Evolutionary conservation across 306 rosid genomes (phyloP), one percentile per base, ranked within the genome.

Genomic region (Crataegus laevigata): DNA sequence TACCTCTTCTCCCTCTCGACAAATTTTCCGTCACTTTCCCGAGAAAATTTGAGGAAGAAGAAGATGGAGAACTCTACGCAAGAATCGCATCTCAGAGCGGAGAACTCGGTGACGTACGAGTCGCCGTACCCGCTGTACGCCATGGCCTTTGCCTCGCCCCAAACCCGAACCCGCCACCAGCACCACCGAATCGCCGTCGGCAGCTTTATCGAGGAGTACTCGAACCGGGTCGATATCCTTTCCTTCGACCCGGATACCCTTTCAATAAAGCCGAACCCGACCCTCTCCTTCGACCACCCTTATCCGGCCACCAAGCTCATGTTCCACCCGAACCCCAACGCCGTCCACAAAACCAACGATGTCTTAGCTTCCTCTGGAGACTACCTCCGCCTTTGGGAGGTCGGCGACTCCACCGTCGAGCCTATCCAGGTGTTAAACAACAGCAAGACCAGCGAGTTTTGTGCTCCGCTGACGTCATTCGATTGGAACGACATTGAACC

Each of bases 401-500:
- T 94, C 30, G 85, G 87, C 1, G 94, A 94, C 0, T 42, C 77
- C 58, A 79, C 99, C 64, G 82, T 84, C 17, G 96, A 94, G 15
- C 74, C 96, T 6, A 59, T 90, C 28, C 87, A 94, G 0, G 93
- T 94, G 24, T 84, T 94, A 64, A 90, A 94, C 88, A 94, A 94
- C 77, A 85, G 91, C 81, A 94, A 90, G 76, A 81, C 89, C 82
- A 86, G 91, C 83, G 99, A 90, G 72, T 94, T 90, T 65, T 91
- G 94, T 38, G 99, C 99, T 52, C 99, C 99, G 0, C 69, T 94
- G 29, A 94, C 99, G 57, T 94, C 99, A 32, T 94, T 92, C 82
- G 99, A 94, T 73, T 94, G 99, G 99, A 94, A 94, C 76, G 93
- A 94, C 15, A 57, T 92, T 70, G 99, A 94, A 26, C 97, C 96